phyloP scores from a whole-genome alignment of 768 basidiomycete genomes.

The Rhodocollybia butyracea region DNA sequence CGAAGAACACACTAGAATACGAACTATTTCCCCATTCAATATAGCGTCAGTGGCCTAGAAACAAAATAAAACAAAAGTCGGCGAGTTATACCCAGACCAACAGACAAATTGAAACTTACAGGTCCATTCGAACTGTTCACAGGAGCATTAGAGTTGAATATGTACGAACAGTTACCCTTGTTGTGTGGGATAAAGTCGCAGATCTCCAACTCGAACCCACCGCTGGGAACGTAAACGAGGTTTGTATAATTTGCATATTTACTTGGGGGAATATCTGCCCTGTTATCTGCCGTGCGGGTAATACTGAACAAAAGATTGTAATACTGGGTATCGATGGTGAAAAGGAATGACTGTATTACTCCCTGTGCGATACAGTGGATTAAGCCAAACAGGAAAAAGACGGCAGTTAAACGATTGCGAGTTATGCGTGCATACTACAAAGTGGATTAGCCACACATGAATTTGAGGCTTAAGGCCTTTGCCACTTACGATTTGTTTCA shows the following conservation, averaged over 20 bases:
- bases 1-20: neutral
- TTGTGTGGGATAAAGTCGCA: slow-evolving; percentile 43
- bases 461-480: neutral
- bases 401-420: slow-evolving; percentile 26
- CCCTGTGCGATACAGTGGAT: slow-evolving; percentile 52
- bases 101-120: neutral
- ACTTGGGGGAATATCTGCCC: slow-evolving; percentile 31
- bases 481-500: slow-evolving; percentile 1
- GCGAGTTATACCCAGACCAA: neutral
- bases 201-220: slow-evolving; percentile 31
- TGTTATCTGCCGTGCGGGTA: slow-evolving; percentile 27
- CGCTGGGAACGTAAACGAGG: slow-evolving; percentile 24
- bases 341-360: slow-evolving; percentile 46
- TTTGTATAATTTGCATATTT: slow-evolving; percentile 36
- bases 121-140: neutral
- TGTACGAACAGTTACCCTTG: slow-evolving; percentile 25
- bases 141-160: slow-evolving; percentile 22
- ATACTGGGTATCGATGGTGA: slow-evolving; percentile 41
- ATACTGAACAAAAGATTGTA: slow-evolving; percentile 33
- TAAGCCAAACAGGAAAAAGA: slow-evolving; percentile 51
- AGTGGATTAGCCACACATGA: neutral
- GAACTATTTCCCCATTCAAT: neutral
- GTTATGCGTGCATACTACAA: slow-evolving; percentile 20
- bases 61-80: neutral
- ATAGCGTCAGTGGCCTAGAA: neutral